Base-by-base conservation (phyloP, 148 eudicot genomes). In the Arbutus unedo region DNA sequence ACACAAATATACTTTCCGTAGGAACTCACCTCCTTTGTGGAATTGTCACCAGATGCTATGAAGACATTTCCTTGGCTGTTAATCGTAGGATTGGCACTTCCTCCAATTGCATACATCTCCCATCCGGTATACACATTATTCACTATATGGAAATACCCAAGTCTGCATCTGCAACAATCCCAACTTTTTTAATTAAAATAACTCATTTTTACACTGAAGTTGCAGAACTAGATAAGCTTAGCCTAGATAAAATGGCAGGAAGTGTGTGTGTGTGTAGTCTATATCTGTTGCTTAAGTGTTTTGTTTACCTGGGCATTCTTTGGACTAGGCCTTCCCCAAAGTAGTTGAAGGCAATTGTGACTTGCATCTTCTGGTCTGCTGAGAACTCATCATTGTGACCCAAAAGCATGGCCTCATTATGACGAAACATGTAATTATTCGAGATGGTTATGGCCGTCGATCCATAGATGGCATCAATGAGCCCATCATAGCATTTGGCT, bases 1-100 rank as follows among this genome's bases (percentile, higher is more conserved):
- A n/a, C 47, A 70, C 15, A n/a, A 9, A 25, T 74, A 48, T 13
- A 76, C 38, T 76, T 77, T n/a, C 23, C 21, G 50, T 8, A 77
- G 73, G 45, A 44, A 62, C 70, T 70, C 31, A 83, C 85, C 85
- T 83, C 85, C 70, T 83, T 83, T 71, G 25, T 57, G n/a, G 78
- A n/a, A 49, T 25, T 78, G 70, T 71, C 59, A 48, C 38, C 50
- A 23, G 67, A 38, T 49, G 85, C 85, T 45, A 83, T 70, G 78
- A 83, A 83, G 49, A 83, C 78, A 66, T 83, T 83, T 78, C 85
- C 85, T 78, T 83, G 82, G 68, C 85, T 83, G 25, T 83, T 83
- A 55, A 83, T 83, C 54, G 85, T 83, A 54, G 85, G 85, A 47
- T 41, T 55, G 19, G 85, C 85, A 10, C 85, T 83, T 78, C 85